Evolutionary conservation across 495 filamentous ascomycete species (phyloP), one percentile per base, ranked within the genome.

Genomic region (Tuber magnatum): DNA sequence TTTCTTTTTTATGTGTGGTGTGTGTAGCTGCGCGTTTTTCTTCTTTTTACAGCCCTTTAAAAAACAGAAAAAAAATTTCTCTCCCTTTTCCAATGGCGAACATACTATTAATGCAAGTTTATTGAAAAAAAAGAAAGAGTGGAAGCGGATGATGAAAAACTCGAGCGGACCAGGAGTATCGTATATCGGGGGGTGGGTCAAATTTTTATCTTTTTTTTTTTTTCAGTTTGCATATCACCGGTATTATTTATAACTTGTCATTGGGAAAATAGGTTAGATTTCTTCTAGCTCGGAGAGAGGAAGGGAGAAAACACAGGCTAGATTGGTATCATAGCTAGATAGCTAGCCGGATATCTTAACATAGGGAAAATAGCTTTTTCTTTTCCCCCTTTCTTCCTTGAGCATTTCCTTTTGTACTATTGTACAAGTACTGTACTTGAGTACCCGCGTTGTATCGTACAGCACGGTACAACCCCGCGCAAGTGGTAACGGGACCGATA

Each of bases 301-400:
- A 16, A 32, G 12, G 51, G 10, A 28, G 51, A 28, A 14, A 56
- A 32, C 7, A 56, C n/a, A 16, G 9, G 51, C n/a, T 51, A n/a
- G 14, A 32, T 32, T 32, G 3, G 10, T 10, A n/a, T n/a, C n/a
- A n/a, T n/a, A 61, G 10, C 48, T 22, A 8, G 24, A 12, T n/a
- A 5, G 5, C 46, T 51, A 9, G 22, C 22, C 22, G 8, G 46
- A 24, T 51, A 61, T 61, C n/a, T 61, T 61, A 43, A 41, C 18
- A 78, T 79, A 73, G 72, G 72, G 76, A 75, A 73, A 72, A 72
- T 79, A 75, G 61, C 70, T 72, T 70, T 46, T 69, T 39, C 20
- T 42, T 51, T 41, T 41, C 6, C 18, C 14, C 18, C 16, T 20
- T 69, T 41, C 16, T 69, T 38, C 73, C 71, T 65, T 22, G 24